phyloP scores from a whole-genome alignment of 225 moss, liverwort and hornwort species.

The Sphagnum tenellum region DNA sequence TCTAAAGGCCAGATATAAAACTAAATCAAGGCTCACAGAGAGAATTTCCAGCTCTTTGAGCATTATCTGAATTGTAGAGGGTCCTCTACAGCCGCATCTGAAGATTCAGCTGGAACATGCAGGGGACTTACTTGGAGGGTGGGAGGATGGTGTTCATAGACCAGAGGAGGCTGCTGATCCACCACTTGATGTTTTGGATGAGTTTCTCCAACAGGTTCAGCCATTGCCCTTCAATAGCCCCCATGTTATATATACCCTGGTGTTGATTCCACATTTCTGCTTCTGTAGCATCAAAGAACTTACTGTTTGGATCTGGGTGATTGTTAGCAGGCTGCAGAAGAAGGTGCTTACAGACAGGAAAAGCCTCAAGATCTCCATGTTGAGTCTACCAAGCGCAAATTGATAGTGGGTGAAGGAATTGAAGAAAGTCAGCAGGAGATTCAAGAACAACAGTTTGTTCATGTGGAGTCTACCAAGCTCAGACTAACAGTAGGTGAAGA shows the following conservation, averaged over 20 bases:
- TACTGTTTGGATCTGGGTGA: no score
- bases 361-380: slow-evolving; percentile 3
- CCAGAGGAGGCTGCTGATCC: slow-evolving; percentile 21
- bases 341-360: neutral
- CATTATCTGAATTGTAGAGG: no score
- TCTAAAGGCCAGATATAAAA: no score
- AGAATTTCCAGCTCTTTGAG: no score
- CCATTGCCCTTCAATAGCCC: no score
- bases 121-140: slow-evolving; percentile 14
- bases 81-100: no score
- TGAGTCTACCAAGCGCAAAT: slow-evolving; percentile 8
- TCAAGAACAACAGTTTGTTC: slow-evolving; percentile 6
- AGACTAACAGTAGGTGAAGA: slow-evolving; percentile 19
- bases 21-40: no score
- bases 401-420: slow-evolving; percentile 17
- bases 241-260: no score
- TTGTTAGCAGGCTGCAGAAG: slow-evolving; percentile 2
- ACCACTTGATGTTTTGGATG: slow-evolving; percentile 28
- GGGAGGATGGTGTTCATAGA: slow-evolving; percentile 5
- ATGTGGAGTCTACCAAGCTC: slow-evolving; percentile 9
- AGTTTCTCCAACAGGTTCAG: slow-evolving; percentile 10
- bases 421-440: slow-evolving; percentile 19
- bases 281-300: no score
- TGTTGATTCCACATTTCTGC: no score
- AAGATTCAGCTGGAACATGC: neutral